Percentiles rank a stretch among this genome's conserved stretches.
Evolutionary conservation across 2,329 filamentous ascomycete genomes (phyloP).

Genomic region (Claviceps digitariae): DNA sequence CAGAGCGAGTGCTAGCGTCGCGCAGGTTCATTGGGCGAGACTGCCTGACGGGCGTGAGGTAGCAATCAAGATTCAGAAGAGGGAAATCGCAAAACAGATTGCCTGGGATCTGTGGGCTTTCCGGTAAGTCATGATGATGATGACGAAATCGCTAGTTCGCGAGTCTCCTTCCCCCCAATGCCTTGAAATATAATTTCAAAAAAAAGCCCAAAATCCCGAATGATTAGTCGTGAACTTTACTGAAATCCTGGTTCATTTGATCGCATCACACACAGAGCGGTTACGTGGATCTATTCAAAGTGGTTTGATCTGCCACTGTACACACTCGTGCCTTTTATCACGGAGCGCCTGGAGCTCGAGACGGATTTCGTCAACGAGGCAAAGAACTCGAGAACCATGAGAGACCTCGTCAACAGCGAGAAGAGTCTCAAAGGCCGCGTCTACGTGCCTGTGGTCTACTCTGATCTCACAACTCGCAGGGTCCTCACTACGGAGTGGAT

Average conservation of each 20-base stretch:
- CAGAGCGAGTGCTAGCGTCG: conserved; percentile 75
- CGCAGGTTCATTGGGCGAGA: conserved; percentile 91
- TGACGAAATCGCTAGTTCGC: not conserved
- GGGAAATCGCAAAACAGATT: conserved; percentile 82
- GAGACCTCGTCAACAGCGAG: conserved; percentile 59
- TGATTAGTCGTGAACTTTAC: not conserved
- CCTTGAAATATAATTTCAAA: no score
- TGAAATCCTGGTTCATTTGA: not conserved
- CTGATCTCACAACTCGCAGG: conserved; percentile 66
- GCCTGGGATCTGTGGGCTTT: conserved; percentile 95
- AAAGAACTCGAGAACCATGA: conserved; percentile 75
- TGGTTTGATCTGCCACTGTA: conserved; percentile 93
- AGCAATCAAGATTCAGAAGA: conserved; percentile 92
- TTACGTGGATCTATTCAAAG: conserved; percentile 68
- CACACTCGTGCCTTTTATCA: conserved; percentile 80
- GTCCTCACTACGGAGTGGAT: conserved; percentile 97
- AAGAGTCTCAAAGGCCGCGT: conserved; percentile 64
- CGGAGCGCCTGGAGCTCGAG: conserved; percentile 80
- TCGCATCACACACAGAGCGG: conserved; percentile 39
- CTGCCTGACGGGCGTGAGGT: conserved; percentile 79
- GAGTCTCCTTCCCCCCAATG: not conserved
- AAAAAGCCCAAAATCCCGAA: no score
- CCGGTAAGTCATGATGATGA: conserved; percentile 39
- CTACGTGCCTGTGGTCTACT: conserved; percentile 76
- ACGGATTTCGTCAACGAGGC: conserved; percentile 93